Evolutionary conservation across 2,329 filamentous ascomycete species (phyloP).

Genomic region (Diplocarpon rosae): DNA sequence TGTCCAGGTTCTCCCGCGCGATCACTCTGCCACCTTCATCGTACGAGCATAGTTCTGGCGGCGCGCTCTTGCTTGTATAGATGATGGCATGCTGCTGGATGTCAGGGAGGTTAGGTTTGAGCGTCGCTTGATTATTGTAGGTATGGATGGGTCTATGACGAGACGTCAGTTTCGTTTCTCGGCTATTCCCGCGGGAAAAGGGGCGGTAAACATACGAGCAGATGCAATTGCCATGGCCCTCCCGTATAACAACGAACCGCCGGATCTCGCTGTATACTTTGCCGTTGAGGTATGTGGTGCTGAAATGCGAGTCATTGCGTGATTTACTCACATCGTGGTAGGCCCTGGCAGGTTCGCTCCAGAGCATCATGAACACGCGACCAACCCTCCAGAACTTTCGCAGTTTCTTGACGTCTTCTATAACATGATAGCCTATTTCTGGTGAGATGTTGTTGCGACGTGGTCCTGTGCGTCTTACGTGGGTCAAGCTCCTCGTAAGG

Average conservation of each 20-base stretch:
- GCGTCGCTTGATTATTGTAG: constrained; percentile 7
- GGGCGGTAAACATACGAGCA: constrained; percentile 17
- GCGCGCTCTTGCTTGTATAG: neutral
- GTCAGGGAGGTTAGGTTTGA: constrained; percentile 12
- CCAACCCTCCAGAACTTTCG: constrained; percentile 18
- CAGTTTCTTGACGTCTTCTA: constrained; percentile 9
- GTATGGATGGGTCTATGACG: constrained; percentile 17
- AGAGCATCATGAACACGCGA: constrained; percentile 21
- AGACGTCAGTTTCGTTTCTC: neutral
- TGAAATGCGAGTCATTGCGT: constrained; percentile 1
- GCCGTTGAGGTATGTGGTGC: constrained; percentile 3
- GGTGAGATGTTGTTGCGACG: neutral
- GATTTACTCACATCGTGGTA: neutral
- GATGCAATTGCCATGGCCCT: constrained; percentile 15
- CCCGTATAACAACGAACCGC: constrained; percentile 17
- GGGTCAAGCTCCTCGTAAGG: neutral
- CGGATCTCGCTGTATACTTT: constrained; percentile 17
- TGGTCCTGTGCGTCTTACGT: neutral
- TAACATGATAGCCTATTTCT: constrained; percentile 10
- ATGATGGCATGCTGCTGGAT: constrained; percentile 12
- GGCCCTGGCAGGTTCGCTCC: constrained; percentile 18
- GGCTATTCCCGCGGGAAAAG: neutral
- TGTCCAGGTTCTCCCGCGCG: constrained; percentile 11
- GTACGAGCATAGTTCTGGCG: neutral
- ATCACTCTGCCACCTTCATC: constrained; percentile 4